Evolutionary conservation across 306 rosid species (phyloP).

Genomic region (Hippophae rhamnoides): DNA sequence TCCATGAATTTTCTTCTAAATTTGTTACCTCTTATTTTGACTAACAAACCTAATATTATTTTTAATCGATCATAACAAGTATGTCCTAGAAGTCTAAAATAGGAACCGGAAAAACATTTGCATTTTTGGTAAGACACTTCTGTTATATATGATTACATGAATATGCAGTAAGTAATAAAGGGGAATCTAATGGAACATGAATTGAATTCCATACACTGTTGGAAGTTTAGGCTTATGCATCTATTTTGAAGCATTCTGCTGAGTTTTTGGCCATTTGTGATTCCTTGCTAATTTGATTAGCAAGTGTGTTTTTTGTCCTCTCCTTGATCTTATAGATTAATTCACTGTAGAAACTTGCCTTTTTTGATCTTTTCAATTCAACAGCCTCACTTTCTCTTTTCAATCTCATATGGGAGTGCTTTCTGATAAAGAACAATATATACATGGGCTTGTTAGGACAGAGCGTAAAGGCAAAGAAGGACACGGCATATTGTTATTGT

Average conservation of each 20-base stretch:
- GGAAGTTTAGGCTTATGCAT: no score
- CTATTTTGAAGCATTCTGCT: no score
- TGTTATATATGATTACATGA: slow-evolving; percentile 8
- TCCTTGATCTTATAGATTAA: background rate
- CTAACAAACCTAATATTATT: no score
- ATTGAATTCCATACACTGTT: no score
- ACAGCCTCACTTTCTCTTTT: background rate
- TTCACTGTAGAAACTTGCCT: background rate
- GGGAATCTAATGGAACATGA: no score
- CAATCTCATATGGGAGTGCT: slow-evolving; percentile 74
- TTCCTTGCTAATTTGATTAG: no score
- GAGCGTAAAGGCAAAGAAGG: slow-evolving; percentile 97
- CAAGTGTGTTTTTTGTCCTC: no score
- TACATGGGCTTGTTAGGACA: slow-evolving; percentile 88
- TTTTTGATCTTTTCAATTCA: background rate
- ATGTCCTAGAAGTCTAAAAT: slow-evolving; percentile 95
- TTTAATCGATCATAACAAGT: no score
- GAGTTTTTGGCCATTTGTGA: no score
- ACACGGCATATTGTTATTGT: slow-evolving; percentile 71
- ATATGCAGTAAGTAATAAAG: background rate
- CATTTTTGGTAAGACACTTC: slow-evolving; percentile 67
- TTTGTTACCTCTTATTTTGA: no score
- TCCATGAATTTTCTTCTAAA: no score
- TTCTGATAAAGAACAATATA: slow-evolving; percentile 75
- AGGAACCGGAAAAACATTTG: slow-evolving; percentile 97